Conservation (phyloP, 2,329 filamentous ascomycete genomes). For the Microdochium nivale region DNA sequence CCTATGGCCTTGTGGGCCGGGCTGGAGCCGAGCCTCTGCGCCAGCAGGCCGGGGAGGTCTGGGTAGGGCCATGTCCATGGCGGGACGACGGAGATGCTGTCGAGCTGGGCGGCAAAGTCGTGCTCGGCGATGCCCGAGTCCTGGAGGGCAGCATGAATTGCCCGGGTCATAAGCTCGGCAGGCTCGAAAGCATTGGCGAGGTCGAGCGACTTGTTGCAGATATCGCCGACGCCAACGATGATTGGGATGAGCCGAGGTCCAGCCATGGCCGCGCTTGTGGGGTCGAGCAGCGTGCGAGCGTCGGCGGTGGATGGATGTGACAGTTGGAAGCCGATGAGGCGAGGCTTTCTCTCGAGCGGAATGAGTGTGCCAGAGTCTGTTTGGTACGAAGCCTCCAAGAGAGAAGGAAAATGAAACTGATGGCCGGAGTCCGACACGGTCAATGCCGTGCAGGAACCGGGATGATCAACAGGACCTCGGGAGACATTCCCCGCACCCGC, state of each 20-base stretch:
- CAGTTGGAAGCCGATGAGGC: too few relatives aligned
- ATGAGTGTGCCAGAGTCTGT: too few relatives aligned
- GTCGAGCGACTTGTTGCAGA: slow-evolving; percentile 46
- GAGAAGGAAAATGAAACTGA: too few relatives aligned
- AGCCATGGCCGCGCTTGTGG: background rate
- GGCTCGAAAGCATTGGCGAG: slow-evolving; percentile 49
- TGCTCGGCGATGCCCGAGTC: slow-evolving; percentile 29
- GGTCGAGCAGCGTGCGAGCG: too few relatives aligned
- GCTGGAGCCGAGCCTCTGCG: slow-evolving; percentile 36
- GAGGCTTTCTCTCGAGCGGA: too few relatives aligned
- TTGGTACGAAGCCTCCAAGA: too few relatives aligned
- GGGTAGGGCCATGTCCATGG: slow-evolving; percentile 61
- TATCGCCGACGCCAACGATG: slow-evolving; percentile 54
- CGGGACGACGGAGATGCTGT: slow-evolving; percentile 50
- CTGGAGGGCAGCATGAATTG: slow-evolving; percentile 40
- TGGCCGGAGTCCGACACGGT: background rate
- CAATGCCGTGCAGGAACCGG: background rate
- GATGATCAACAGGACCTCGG: background rate
- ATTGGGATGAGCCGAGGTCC: slow-evolving; percentile 30
- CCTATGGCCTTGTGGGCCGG: slow-evolving; percentile 40
- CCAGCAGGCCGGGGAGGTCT: slow-evolving; percentile 46
- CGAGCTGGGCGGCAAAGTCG: slow-evolving; percentile 36
- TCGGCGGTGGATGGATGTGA: too few relatives aligned
- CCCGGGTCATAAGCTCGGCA: slow-evolving; percentile 46
- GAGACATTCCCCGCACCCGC: background rate